Evolutionary conservation across 352 stramenopile genomes (phyloP).

Genomic region (Pythium sukuiense): DNA sequence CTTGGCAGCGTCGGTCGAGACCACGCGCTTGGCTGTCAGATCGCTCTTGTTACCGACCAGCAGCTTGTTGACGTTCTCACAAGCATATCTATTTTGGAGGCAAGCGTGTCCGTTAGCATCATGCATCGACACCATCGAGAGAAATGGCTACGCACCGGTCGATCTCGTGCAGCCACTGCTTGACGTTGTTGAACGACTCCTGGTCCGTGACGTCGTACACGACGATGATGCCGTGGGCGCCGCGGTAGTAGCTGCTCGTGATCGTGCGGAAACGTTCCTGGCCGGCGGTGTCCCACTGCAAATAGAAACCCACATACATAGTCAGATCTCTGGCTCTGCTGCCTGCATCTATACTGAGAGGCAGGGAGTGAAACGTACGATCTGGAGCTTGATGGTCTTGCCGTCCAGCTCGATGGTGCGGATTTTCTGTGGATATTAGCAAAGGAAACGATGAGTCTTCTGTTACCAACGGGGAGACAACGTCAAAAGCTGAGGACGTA

Average conservation of each 20-base stretch:
- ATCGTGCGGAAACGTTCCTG: constrained; percentile 99
- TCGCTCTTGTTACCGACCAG: constrained; percentile 99
- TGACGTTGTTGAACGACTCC: constrained; percentile 98
- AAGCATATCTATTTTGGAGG: constrained; percentile 88
- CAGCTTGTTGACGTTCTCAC: constrained; percentile 96
- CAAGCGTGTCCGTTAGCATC: not conserved
- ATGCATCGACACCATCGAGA: not conserved
- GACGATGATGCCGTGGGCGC: constrained; percentile 98
- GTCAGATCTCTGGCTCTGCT: too few species aligned
- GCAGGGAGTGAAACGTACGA: constrained; percentile 65
- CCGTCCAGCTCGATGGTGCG: constrained; percentile 98
- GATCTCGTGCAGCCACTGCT: constrained; percentile 97
- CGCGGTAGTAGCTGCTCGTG: constrained; percentile 99
- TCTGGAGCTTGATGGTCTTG: constrained; percentile 99
- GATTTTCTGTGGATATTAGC: constrained; percentile 91
- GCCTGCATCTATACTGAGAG: constrained; percentile 6
- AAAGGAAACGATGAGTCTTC: constrained; percentile 12
- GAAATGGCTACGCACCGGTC: constrained; percentile 55
- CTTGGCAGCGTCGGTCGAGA: constrained; percentile 93
- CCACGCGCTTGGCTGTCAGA: constrained; percentile 92
- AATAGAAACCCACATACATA: not conserved
- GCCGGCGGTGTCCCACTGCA: constrained; percentile 98
- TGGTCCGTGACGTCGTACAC: constrained; percentile 99
- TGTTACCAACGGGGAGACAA: not conserved
- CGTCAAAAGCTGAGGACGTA: constrained; percentile 58